phyloP scores from a whole-genome alignment of 192 early-diverging fungal species.

The Coemansia sp. region DNA sequence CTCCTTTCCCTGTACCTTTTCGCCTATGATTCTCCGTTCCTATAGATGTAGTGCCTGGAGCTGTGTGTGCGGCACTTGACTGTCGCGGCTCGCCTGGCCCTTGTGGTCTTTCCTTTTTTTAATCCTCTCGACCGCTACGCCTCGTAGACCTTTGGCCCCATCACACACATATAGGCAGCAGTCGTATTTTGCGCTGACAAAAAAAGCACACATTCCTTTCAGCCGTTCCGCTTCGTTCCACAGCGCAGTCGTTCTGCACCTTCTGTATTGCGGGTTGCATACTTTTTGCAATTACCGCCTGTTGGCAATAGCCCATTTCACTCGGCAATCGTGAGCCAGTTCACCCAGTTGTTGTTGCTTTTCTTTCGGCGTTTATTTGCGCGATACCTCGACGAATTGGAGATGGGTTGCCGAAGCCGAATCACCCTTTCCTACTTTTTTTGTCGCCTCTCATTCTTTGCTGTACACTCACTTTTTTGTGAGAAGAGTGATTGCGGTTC shows the following conservation, averaged over 20 bases:
- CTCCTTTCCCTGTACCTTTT: conserved; percentile 5
- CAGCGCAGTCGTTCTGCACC: background rate
- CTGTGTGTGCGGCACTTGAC: conserved; percentile 4
- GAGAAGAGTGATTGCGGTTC: background rate
- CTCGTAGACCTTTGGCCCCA: background rate
- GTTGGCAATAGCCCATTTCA: background rate
- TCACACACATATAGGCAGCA: background rate
- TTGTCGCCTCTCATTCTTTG: background rate
- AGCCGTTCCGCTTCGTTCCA: conserved; percentile 1
- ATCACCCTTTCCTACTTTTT: background rate
- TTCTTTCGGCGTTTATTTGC: background rate
- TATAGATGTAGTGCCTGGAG: conserved; percentile 5
- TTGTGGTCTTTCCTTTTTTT: background rate
- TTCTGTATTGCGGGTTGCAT: background rate
- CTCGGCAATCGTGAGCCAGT: background rate
- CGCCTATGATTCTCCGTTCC: background rate
- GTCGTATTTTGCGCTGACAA: background rate
- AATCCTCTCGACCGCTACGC: conserved; percentile 4
- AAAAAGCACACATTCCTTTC: background rate
- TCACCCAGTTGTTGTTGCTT: background rate
- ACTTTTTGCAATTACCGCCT: background rate
- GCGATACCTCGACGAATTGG: conserved; percentile 7
- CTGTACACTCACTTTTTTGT: background rate
- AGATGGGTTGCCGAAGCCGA: background rate
- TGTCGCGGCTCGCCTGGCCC: conserved; percentile 1